These are phyloP conservation scores for Cornus suecica DNA, from an alignment of 148 eudicot genomes.

Conservation along the genomic window DNA sequence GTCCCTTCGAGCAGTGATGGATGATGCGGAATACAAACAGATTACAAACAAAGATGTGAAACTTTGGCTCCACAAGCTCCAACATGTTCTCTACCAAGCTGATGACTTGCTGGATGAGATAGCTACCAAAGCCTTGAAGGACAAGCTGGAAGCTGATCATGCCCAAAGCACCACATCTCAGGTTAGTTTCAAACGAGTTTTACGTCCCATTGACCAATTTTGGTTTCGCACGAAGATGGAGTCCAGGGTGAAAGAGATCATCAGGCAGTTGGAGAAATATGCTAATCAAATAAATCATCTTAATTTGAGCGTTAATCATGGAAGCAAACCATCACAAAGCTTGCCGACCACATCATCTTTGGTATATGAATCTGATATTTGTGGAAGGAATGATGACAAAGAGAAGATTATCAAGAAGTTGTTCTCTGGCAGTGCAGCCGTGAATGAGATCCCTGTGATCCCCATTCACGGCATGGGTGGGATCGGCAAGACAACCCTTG, in stretches of 20 bases:
- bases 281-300: conserved; percentile 15
- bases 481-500: conserved; percentile 15
- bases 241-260: not conserved
- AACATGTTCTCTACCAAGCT: too few relatives aligned
- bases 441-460: not conserved
- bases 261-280: conserved; percentile 8
- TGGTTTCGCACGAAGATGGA: not conserved
- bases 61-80: too few relatives aligned
- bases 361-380: conserved; percentile 9
- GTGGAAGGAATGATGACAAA: conserved; percentile 4
- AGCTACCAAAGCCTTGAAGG: too few relatives aligned
- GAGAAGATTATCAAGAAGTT: not conserved
- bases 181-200: too few relatives aligned
- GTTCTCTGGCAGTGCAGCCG: not conserved
- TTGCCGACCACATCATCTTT: conserved; percentile 5
- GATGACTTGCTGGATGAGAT: too few relatives aligned
- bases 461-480: conserved; percentile 24
- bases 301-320: conserved; percentile 5
- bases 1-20: too few relatives aligned
- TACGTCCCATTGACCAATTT: too few relatives aligned
- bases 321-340: not conserved
- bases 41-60: too few relatives aligned
- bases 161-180: too few relatives aligned
- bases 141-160: too few relatives aligned
- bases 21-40: too few relatives aligned